phyloP scores from a whole-genome alignment of 306 rosid species.

The Lathyrus tuberosus region DNA sequence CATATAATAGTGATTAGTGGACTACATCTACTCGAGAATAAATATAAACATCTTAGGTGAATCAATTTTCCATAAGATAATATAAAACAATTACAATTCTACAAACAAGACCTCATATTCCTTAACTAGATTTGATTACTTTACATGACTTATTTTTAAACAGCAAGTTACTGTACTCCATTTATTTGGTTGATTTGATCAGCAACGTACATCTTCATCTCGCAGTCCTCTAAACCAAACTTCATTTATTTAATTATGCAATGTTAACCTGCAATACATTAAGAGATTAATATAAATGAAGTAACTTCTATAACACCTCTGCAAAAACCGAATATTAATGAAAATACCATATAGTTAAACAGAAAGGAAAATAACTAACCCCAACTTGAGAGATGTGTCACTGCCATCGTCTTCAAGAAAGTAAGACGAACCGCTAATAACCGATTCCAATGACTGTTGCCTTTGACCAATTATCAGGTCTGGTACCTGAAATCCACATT shows the following conservation, averaged over 20 bases:
- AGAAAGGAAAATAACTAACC: conserved; percentile 37
- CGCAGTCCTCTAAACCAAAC: too few relatives aligned
- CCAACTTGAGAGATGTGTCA: conserved; percentile 46
- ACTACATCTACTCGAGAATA: too few relatives aligned
- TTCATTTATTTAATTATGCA: not conserved
- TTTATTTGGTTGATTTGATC: conserved; percentile 5
- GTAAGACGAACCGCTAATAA: conserved; percentile 34
- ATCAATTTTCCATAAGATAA: too few relatives aligned
- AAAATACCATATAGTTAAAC: too few relatives aligned
- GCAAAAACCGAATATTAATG: too few relatives aligned
- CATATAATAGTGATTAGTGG: too few relatives aligned
- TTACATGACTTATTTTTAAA: not conserved
- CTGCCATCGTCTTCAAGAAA: conserved; percentile 32
- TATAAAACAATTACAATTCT: too few relatives aligned
- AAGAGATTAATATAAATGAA: not conserved
- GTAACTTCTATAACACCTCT: too few relatives aligned
- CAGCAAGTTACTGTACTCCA: not conserved
- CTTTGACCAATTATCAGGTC: conserved; percentile 27
- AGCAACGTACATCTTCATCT: too few relatives aligned
- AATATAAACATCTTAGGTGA: too few relatives aligned
- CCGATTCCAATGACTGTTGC: conserved; percentile 42
- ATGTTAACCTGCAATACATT: not conserved
- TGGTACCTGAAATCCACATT: conserved; percentile 24
- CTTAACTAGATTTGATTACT: not conserved
- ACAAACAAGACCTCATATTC: too few relatives aligned